phyloP scores from a whole-genome alignment of 2,329 filamentous ascomycete species.

The Microsporum audouinii region DNA sequence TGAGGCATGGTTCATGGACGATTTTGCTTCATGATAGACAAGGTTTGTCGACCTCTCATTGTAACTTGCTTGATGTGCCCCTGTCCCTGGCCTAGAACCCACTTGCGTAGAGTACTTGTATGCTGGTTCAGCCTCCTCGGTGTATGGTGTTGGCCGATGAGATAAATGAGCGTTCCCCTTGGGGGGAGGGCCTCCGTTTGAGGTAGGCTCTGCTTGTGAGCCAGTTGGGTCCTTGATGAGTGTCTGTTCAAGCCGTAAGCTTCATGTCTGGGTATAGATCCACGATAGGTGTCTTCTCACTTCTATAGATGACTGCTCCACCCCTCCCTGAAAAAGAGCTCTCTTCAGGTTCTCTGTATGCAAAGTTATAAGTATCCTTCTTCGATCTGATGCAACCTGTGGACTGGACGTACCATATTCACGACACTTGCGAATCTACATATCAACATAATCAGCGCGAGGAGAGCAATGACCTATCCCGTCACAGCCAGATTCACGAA shows the following conservation, averaged over 20 bases:
- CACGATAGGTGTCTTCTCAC: slow-evolving; percentile 21
- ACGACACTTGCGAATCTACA: slow-evolving; percentile 19
- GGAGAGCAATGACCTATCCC: slow-evolving; percentile 7
- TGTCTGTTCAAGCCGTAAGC: slow-evolving; percentile 8
- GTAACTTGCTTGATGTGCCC: background rate
- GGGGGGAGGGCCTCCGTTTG: background rate
- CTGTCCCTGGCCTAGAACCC: background rate
- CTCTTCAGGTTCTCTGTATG: slow-evolving; percentile 36
- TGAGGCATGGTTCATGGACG: background rate
- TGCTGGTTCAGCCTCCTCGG: background rate
- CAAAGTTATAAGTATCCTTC: background rate
- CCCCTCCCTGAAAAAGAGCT: slow-evolving; percentile 41
- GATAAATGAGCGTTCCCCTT: background rate
- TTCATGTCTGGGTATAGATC: slow-evolving; percentile 9
- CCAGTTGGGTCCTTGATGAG: background rate
- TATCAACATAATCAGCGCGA: slow-evolving; percentile 2
- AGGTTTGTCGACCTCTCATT: background rate
- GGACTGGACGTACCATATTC: slow-evolving; percentile 20
- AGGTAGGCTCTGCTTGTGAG: background rate
- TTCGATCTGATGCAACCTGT: background rate
- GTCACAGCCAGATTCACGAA: slow-evolving; percentile 24
- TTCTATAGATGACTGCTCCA: slow-evolving; percentile 40
- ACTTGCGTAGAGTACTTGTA: background rate
- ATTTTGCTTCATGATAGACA: background rate
- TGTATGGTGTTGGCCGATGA: background rate